Evolutionary conservation across 345 rosid species (phyloP).

Genomic region (Balakata baccata): DNA sequence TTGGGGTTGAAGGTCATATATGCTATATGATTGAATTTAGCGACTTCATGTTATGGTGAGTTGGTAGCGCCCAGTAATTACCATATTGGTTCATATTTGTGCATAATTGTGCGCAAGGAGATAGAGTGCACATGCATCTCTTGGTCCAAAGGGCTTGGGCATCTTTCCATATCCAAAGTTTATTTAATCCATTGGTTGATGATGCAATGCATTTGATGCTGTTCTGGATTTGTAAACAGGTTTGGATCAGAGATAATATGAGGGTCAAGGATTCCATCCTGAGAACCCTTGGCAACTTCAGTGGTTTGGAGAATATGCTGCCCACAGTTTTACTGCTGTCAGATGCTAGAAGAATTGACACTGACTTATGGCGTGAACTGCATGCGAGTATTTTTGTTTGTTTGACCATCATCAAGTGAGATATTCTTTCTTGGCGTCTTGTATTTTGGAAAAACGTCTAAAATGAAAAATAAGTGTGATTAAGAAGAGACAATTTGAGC

Average conservation of each 20-base stretch:
- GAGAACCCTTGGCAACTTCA: conserved; percentile 7
- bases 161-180: not conserved
- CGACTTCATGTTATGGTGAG: not conserved
- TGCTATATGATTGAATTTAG: not conserved
- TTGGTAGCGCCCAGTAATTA: not conserved
- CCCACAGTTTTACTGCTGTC: conserved; percentile 7
- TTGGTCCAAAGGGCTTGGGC: not conserved
- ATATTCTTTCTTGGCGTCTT: conserved; percentile 11
- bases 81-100: not conserved
- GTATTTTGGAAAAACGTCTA: conserved; percentile 10
- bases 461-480: conserved; percentile 6
- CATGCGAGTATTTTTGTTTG: conserved; percentile 10
- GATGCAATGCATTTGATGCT: not conserved
- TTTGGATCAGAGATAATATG: conserved; percentile 18
- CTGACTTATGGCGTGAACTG: conserved; percentile 13
- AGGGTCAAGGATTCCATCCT: not conserved
- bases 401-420: conserved; percentile 8
- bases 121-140: not conserved
- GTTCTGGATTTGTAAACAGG: conserved; percentile 2
- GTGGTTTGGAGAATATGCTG: conserved; percentile 7
- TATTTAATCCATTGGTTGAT: not conserved
- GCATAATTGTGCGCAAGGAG: not conserved
- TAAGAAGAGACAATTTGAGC: conserved; percentile 14
- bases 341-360: conserved; percentile 16
- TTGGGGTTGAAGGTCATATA: no score